These are phyloP conservation scores for Neocatenulostroma microsporum DNA, from an alignment of 2,329 filamentous ascomycete genomes.

Conservation along the genomic window DNA sequence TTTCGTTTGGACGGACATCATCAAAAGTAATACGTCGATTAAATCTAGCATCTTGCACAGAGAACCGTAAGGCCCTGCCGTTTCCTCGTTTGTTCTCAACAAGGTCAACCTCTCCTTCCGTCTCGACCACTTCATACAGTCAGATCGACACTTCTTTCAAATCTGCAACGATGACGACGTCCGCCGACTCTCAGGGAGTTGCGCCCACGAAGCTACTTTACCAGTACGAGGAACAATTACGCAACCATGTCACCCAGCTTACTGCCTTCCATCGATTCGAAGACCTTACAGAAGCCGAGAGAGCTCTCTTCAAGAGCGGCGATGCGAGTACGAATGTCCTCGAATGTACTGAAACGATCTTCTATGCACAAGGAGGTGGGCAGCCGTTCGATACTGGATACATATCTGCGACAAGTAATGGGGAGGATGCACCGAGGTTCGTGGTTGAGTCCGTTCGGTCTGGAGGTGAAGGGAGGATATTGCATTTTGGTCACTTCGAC, in stretches of 20 bases:
- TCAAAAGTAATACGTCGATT: no score
- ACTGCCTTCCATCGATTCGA: not conserved
- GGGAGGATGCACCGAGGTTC: constrained; percentile 46
- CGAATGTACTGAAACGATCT: constrained; percentile 59
- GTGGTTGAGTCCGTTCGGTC: constrained; percentile 39
- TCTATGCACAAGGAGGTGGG: constrained; percentile 67
- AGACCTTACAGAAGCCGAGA: not conserved
- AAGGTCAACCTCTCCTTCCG: no score
- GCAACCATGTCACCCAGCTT: not conserved
- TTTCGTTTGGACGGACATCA: no score
- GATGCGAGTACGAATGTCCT: not conserved
- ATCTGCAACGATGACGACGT: no score
- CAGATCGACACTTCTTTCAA: no score
- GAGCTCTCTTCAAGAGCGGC: not conserved
- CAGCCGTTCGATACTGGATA: constrained; percentile 61
- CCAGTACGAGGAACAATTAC: constrained; percentile 2
- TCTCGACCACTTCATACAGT: no score
- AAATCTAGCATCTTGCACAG: no score
- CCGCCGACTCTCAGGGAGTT: no score
- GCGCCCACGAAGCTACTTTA: constrained; percentile 1
- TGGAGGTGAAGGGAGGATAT: constrained; percentile 52
- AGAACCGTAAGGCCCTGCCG: no score
- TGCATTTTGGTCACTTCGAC: constrained; percentile 58
- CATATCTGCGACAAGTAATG: constrained; percentile 35
- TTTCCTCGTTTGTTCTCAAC: no score